Conservation (phyloP, 768 basidiomycete genomes). For the Lentinula sp. region DNA sequence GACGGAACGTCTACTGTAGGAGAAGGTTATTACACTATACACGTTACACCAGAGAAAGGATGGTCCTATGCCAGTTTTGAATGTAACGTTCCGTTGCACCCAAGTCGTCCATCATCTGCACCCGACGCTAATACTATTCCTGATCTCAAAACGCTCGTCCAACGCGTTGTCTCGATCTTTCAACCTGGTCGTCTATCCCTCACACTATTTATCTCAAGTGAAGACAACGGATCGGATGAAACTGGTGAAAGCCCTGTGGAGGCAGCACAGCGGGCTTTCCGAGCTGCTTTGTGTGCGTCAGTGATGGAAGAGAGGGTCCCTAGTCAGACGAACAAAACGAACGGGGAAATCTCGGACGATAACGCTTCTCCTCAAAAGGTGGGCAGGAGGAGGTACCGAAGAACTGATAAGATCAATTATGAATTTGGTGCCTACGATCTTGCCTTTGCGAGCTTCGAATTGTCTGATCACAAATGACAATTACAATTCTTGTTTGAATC, state of each 20-base stretch:
- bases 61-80: slow-evolving; percentile 99
- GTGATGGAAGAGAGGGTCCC: neutral
- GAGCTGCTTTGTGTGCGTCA: slow-evolving; percentile 47
- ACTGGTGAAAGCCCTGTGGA: slow-evolving; percentile 55
- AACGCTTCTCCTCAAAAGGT: neutral
- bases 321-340: neutral
- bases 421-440: slow-evolving; percentile 92
- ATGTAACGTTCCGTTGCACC: slow-evolving; percentile 81
- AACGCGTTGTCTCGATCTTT: slow-evolving; percentile 90
- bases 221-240: slow-evolving; percentile 38
- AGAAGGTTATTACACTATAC: slow-evolving; percentile 97
- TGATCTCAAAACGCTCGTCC: slow-evolving; percentile 74
- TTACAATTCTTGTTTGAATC: neutral
- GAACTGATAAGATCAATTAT: slow-evolving; percentile 98
- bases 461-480: slow-evolving; percentile 20
- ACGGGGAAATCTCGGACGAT: slow-evolving; percentile 11
- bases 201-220: slow-evolving; percentile 84
- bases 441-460: slow-evolving; percentile 84
- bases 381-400: slow-evolving; percentile 43
- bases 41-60: slow-evolving; percentile 96
- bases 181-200: slow-evolving; percentile 80
- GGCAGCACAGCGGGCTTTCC: slow-evolving; percentile 70
- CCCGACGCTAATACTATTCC: slow-evolving; percentile 41
- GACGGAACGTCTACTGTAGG: slow-evolving; percentile 23
- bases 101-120: slow-evolving; percentile 22